Percentiles rank a stretch among this genome's conserved stretches.
phyloP scores from a whole-genome alignment of 1,284 basidiomycete species.

The Rhodotorula sp. region DNA sequence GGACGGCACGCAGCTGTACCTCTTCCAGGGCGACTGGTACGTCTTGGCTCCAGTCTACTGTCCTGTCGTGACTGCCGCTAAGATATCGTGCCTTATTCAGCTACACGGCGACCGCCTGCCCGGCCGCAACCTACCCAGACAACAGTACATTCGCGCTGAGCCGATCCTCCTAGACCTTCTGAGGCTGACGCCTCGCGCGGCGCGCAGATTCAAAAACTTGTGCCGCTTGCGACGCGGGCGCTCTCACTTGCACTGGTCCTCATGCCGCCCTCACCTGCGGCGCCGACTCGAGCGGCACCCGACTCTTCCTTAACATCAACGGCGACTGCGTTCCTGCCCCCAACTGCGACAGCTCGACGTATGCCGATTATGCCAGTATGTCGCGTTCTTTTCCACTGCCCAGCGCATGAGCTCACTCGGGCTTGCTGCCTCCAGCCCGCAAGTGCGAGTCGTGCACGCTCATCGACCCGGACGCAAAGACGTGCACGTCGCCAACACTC shows the following conservation, averaged over 20 bases:
- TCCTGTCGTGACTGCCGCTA: no score
- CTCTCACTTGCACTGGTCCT: not conserved
- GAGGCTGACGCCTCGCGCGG: no score
- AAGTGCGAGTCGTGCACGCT: not conserved
- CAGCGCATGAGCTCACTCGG: no score
- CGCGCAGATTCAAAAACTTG: not conserved
- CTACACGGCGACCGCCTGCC: not conserved
- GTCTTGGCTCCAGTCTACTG: not conserved
- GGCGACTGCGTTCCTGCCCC: not conserved
- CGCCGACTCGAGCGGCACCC: not conserved
- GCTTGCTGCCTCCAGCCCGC: not conserved
- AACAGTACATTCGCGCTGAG: not conserved
- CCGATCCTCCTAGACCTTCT: no score
- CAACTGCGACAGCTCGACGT: not conserved
- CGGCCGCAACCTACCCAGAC: not conserved
- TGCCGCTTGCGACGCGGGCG: constrained; percentile 3
- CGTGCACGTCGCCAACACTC: not conserved
- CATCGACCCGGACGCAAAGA: not conserved
- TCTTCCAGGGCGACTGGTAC: not conserved
- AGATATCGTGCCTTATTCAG: no score
- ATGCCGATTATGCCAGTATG: not conserved
- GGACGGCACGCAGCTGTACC: not conserved
- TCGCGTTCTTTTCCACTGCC: no score
- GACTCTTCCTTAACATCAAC: constrained; percentile 4
- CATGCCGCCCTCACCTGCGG: not conserved